phyloP scores from a whole-genome alignment of 2,329 filamentous ascomycete species.

The Sporothrix euskadiensis region DNA sequence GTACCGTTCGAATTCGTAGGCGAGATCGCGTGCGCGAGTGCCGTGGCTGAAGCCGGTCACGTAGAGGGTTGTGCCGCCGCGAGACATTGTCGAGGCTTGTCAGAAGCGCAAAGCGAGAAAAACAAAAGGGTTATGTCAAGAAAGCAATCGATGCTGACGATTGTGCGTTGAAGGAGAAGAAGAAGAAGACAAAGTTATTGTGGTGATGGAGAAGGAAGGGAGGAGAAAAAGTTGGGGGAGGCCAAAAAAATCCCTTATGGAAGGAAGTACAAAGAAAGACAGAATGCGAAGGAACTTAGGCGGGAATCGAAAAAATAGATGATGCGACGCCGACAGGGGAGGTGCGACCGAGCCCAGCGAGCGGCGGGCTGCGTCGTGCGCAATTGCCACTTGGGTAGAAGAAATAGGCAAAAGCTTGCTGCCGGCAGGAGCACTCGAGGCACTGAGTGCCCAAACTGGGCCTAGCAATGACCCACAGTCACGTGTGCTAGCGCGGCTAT shows the following conservation, averaged over 20 bases:
- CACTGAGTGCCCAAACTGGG: background rate
- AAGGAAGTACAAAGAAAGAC: slow-evolving; percentile 17
- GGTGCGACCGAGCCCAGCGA: background rate
- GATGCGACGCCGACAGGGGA: slow-evolving; percentile 22
- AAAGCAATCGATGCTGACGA: background rate
- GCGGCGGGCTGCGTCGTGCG: slow-evolving; percentile 5
- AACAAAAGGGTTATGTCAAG: slow-evolving; percentile 3
- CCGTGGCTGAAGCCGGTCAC: slow-evolving; percentile 99
- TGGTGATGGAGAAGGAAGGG: background rate
- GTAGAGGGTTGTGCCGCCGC: slow-evolving; percentile 90
- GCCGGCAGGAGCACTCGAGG: background rate
- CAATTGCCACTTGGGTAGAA: slow-evolving; percentile 15
- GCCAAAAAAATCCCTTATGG: background rate
- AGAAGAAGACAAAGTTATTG: background rate
- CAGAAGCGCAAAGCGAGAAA: slow-evolving; percentile 20
- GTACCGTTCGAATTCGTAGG: slow-evolving; percentile 99
- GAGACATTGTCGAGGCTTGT: slow-evolving; percentile 68
- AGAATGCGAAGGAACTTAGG: slow-evolving; percentile 18
- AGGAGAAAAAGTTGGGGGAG: background rate
- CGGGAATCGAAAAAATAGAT: slow-evolving; percentile 26
- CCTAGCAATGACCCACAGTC: slow-evolving; percentile 6
- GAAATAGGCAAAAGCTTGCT: slow-evolving; percentile 12
- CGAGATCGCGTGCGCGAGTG: slow-evolving; percentile 96
- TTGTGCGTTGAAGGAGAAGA: background rate
- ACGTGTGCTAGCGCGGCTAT: slow-evolving; percentile 19